These are phyloP conservation scores for Parascedosporium putredinis DNA, from an alignment of 2,329 filamentous ascomycete species.

Conservation along the genomic window DNA sequence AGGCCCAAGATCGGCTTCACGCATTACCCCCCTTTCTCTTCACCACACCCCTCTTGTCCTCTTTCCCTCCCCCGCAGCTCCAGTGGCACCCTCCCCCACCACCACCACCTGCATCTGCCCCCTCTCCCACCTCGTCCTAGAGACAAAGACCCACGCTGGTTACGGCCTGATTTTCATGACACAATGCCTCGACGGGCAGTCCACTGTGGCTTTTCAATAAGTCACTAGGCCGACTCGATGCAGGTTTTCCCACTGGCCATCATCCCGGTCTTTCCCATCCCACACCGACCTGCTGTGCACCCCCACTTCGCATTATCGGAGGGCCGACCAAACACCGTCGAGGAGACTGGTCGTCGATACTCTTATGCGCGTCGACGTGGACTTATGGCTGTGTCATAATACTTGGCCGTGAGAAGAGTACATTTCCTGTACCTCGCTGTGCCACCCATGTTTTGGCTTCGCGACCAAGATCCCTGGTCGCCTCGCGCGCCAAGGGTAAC, in stretches of 20 bases:
- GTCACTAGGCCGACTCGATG: not conserved
- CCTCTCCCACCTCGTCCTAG: too few species aligned
- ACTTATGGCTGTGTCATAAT: not conserved
- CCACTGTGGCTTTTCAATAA: not conserved
- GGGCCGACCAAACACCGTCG: not conserved
- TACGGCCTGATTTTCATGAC: not conserved
- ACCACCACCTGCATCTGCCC: not conserved
- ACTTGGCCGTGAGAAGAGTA: not conserved
- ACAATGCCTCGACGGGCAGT: not conserved
- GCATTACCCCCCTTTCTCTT: not conserved
- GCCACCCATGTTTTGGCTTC: too few species aligned
- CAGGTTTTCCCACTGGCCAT: not conserved
- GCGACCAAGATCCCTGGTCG: too few species aligned
- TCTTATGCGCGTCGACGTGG: conserved; percentile 1
- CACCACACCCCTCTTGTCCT: not conserved
- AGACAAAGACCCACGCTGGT: not conserved
- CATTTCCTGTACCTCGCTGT: not conserved
- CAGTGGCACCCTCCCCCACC: not conserved
- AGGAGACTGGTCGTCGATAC: not conserved
- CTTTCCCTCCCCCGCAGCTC: not conserved
- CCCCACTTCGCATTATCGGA: not conserved
- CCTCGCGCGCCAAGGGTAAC: too few species aligned
- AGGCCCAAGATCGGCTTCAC: not conserved
- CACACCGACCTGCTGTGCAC: not conserved
- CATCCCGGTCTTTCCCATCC: not conserved